Evolutionary conservation across 2,329 filamentous ascomycete genomes (phyloP).

Genomic region (Huntiella moniliformis): DNA sequence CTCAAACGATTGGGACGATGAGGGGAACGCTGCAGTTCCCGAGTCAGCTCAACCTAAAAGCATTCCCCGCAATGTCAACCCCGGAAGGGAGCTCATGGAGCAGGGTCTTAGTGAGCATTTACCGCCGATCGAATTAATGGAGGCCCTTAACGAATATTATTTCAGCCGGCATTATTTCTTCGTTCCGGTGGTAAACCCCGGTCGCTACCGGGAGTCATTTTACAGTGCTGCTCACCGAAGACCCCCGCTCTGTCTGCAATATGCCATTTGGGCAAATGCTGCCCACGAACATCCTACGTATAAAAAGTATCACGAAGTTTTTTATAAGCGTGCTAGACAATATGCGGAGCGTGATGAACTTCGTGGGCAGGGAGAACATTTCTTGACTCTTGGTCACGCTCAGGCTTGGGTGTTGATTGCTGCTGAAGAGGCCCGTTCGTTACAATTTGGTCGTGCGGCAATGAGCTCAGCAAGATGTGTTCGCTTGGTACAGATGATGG

Average conservation of each 20-base stretch:
- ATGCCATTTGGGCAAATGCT: conserved; percentile 74
- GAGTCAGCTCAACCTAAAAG: no score
- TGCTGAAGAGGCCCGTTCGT: conserved; percentile 64
- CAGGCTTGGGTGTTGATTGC: conserved; percentile 63
- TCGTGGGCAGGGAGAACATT: conserved; percentile 57
- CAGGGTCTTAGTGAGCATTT: conserved; percentile 67
- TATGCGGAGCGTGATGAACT: conserved; percentile 75
- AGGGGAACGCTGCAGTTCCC: conserved; percentile 11
- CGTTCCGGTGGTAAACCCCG: conserved; percentile 59
- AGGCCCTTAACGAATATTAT: conserved; percentile 64
- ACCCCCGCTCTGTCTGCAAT: conserved; percentile 66
- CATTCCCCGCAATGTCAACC: no score
- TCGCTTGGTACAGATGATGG: conserved; percentile 65
- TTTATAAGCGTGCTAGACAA: conserved; percentile 65
- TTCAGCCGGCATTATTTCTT: conserved; percentile 57
- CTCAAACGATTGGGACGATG: conserved; percentile 15
- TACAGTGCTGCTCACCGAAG: conserved; percentile 53
- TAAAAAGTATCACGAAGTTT: conserved; percentile 49
- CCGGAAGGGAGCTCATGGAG: conserved; percentile 38
- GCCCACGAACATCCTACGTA: conserved; percentile 57
- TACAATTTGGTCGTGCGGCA: conserved; percentile 73
- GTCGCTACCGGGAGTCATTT: conserved; percentile 56
- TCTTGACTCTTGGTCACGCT: conserved; percentile 60
- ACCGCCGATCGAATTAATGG: conserved; percentile 59
- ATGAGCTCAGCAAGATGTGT: conserved; percentile 57